These are phyloP conservation scores for Cardiospermum halicacabum DNA, from an alignment of 345 rosid species.

Conservation along the genomic window DNA sequence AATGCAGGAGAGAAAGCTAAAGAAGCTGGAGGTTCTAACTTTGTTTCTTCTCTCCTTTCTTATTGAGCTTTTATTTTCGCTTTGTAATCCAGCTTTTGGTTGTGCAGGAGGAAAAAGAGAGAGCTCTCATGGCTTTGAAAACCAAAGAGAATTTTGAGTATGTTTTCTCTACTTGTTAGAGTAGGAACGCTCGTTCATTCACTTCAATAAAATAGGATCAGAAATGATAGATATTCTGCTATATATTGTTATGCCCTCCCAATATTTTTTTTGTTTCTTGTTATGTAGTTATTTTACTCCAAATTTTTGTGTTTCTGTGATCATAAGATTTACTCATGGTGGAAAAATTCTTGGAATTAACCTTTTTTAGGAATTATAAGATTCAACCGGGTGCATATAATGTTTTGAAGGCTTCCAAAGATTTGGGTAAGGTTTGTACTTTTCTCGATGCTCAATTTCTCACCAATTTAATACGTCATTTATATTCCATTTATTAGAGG, in stretches of 20 bases:
- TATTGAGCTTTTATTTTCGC: constrained; percentile 3
- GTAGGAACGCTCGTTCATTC: no score
- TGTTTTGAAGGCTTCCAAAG: constrained; percentile 61
- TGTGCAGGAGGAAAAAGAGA: constrained; percentile 61
- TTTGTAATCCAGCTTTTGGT: background rate
- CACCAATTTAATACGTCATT: background rate
- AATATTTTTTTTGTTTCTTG: no score
- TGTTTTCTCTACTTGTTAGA: no score
- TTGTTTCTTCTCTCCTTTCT: background rate
- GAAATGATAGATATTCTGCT: no score
- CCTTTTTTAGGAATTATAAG: constrained; percentile 57
- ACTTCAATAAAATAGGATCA: no score
- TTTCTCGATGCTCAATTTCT: constrained; percentile 8
- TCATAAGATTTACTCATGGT: background rate
- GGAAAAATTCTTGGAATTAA: background rate
- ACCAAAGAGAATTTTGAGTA: constrained; percentile 61
- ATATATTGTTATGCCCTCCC: no score
- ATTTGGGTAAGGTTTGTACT: constrained; percentile 57
- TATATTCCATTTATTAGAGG: no score
- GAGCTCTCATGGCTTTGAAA: constrained; percentile 33
- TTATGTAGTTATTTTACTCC: no score
- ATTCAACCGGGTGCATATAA: constrained; percentile 53
- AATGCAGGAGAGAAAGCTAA: constrained; percentile 60
- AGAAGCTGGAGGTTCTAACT: constrained; percentile 56
- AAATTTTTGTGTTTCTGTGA: no score